Percentiles rank a stretch among this genome's conserved stretches.
Evolutionary conservation across 2,329 filamentous ascomycete species (phyloP).

Genomic region (Parasarocladium wereldwijsianum): DNA sequence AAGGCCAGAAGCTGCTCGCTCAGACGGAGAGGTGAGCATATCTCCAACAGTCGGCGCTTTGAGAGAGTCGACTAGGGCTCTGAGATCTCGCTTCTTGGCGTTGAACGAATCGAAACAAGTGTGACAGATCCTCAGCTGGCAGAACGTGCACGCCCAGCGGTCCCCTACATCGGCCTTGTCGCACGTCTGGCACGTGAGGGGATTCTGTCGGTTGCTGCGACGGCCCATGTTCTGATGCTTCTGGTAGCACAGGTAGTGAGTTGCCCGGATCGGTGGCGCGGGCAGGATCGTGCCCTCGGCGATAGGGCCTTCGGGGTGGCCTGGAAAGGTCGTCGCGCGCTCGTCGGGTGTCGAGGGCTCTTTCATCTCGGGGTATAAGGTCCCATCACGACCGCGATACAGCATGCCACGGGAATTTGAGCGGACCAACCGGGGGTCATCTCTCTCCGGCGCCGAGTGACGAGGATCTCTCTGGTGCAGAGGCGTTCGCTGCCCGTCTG

Average conservation of each 20-base stretch:
- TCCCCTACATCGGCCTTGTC: conserved; percentile 26
- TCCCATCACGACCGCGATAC: conserved; percentile 23
- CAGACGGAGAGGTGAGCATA: conserved; percentile 10
- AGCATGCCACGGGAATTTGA: conserved; percentile 19
- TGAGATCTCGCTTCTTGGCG: conserved; percentile 26
- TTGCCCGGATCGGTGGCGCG: conserved; percentile 27
- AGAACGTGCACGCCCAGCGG: conserved; percentile 34
- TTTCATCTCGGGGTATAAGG: conserved; percentile 26
- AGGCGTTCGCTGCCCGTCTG: conserved; percentile 8
- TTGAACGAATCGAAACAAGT: conserved; percentile 28
- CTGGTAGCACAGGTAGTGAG: conserved; percentile 31
- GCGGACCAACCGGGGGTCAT: conserved; percentile 15
- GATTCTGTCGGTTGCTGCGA: conserved; percentile 31
- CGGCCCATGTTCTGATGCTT: conserved; percentile 32
- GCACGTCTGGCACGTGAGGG: conserved; percentile 39
- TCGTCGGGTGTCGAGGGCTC: conserved; percentile 18
- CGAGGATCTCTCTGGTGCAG: conserved; percentile 8
- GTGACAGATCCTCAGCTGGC: conserved; percentile 36
- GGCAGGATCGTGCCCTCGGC: conserved; percentile 22
- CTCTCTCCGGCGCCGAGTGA: conserved; percentile 11
- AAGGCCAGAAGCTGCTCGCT: conserved; percentile 10
- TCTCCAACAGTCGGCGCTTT: conserved; percentile 4
- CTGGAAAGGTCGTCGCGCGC: conserved; percentile 22
- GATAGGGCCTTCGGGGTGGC: conserved; percentile 12
- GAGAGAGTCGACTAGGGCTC: conserved; percentile 22